A percentile compares a stretch with the other conserved stretches of the same genome.
Evolutionary conservation across 179 eudicot species (phyloP).

Genomic region (Nepenthes alata): DNA sequence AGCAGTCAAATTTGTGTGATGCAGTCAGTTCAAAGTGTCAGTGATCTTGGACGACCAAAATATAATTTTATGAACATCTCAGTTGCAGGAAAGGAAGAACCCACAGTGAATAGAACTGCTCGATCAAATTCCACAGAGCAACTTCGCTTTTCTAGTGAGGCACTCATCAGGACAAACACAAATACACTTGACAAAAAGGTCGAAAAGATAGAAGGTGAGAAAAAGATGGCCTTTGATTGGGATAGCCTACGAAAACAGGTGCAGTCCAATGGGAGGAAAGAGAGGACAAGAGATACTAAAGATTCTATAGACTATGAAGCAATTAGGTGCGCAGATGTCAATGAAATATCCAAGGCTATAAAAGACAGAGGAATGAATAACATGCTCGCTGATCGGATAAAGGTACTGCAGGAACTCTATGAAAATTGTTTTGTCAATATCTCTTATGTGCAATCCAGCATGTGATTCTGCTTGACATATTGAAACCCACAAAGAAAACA

Average conservation of each 20-base stretch:
- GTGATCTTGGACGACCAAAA: slow-evolving; percentile 3
- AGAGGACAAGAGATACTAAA: slow-evolving; percentile 10
- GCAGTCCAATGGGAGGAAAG: slow-evolving; percentile 7
- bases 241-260: slow-evolving; percentile 11
- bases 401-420: slow-evolving; percentile 11
- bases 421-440: neutral
- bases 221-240: slow-evolving; percentile 21
- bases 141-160: slow-evolving; percentile 12
- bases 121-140: slow-evolving; percentile 14
- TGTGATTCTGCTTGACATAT: neutral
- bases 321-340: slow-evolving; percentile 24
- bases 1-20: neutral
- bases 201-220: slow-evolving; percentile 21
- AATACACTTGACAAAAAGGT: slow-evolving; percentile 19
- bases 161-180: slow-evolving; percentile 11
- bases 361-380: slow-evolving; percentile 37
- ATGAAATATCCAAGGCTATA: slow-evolving; percentile 29
- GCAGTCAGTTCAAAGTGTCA: slow-evolving; percentile 5
- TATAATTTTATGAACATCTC: slow-evolving; percentile 1
- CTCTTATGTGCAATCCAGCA: neutral
- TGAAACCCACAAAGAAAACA: neutral
- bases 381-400: slow-evolving; percentile 33
- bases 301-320: slow-evolving; percentile 39
- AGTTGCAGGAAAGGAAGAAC: slow-evolving; percentile 3
- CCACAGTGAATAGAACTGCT: slow-evolving; percentile 4